A percentile compares a stretch with the other conserved stretches of the same genome.
phyloP scores from a whole-genome alignment of 2,329 filamentous ascomycete species.

The Ambrosiella xylebori region DNA sequence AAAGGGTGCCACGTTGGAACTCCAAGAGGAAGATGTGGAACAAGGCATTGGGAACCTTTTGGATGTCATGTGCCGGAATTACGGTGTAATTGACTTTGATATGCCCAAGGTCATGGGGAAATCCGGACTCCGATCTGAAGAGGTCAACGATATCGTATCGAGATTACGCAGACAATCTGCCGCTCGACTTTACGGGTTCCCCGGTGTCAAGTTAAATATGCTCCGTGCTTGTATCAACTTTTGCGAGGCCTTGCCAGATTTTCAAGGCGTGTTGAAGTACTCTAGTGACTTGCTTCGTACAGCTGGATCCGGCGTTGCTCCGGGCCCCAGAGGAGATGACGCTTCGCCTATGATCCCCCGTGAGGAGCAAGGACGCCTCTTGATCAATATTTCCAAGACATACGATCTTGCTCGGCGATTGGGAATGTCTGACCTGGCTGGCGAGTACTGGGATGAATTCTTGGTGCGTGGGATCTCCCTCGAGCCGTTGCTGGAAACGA shows the following conservation, averaged over 20 bases:
- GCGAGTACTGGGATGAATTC: slow-evolving; percentile 96
- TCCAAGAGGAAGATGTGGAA: slow-evolving; percentile 48
- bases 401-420: slow-evolving; percentile 59
- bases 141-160: slow-evolving; percentile 35
- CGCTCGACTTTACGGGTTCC: slow-evolving; percentile 55
- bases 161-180: slow-evolving; percentile 43
- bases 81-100: slow-evolving; percentile 42
- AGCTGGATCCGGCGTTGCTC: slow-evolving; percentile 63
- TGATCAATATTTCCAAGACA: slow-evolving; percentile 73
- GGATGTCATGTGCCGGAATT: slow-evolving; percentile 41
- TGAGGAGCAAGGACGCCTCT: slow-evolving; percentile 74
- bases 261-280: slow-evolving; percentile 73
- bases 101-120: slow-evolving; percentile 14
- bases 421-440: slow-evolving; percentile 50
- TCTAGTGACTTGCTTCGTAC: slow-evolving; percentile 71
- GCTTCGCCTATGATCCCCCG: slow-evolving; percentile 51
- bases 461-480: slow-evolving; percentile 62
- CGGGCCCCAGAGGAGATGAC: slow-evolving; percentile 50
- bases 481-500: slow-evolving; percentile 40
- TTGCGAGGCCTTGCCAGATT: slow-evolving; percentile 83
- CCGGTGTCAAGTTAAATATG: slow-evolving; percentile 68
- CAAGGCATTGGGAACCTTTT: slow-evolving; percentile 48
- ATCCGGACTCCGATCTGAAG: slow-evolving; percentile 17
- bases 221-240: slow-evolving; percentile 82
- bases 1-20: slow-evolving; percentile 27